Base-by-base conservation (phyloP, 306 rosid genomes). In the Sechiopsis laciniata region DNA sequence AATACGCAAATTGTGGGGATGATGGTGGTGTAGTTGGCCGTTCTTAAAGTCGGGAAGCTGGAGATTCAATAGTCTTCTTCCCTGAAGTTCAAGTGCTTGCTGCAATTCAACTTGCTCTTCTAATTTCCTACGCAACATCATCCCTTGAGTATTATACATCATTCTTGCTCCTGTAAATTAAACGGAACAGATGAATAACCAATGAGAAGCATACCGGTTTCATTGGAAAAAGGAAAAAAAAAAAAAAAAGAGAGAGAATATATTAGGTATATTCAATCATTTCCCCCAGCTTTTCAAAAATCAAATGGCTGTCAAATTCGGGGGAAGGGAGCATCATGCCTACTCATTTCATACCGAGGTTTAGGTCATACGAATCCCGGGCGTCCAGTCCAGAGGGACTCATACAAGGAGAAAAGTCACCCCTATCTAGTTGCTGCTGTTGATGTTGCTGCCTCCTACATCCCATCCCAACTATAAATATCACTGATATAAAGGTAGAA, bases 51-150 rank as follows among this genome's bases (percentile, higher is more conserved):
- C 94, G 0, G 96, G 97, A 71, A 94, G 96, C 78, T 89, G 98
- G 77, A 94, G 86, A 72, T 79, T 87, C 90, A 86, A 80, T 79
- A 94, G 71, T 84, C 97, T 87, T 81, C 90, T 85, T 37, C 85
- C 92, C 77, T 94, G 98, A 82, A 87, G 84, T 70, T 88, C 97
- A 79, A 94, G 79, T 72, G 82, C 91, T 76, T 88, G 91, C 71
- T 88, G 96, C 83, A 93, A 80, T 76, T 93, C 98, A 62, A 86
- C 92, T 80, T 87, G 95, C 84, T 90, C 96, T 81, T 87, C 97
- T 32, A 87, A 21, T 72, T 86, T 91, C 73, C 89, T 87, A 76
- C 96, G 87, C 81, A 89, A 67, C 29, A 88, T 67, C 81, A 88
- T 79, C 51, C 88, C 96, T 61, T 87, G 94, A 0, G 97, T 80